Evolutionary conservation across 495 filamentous ascomycete species (phyloP).

Genomic region (Monascus purpureus): DNA sequence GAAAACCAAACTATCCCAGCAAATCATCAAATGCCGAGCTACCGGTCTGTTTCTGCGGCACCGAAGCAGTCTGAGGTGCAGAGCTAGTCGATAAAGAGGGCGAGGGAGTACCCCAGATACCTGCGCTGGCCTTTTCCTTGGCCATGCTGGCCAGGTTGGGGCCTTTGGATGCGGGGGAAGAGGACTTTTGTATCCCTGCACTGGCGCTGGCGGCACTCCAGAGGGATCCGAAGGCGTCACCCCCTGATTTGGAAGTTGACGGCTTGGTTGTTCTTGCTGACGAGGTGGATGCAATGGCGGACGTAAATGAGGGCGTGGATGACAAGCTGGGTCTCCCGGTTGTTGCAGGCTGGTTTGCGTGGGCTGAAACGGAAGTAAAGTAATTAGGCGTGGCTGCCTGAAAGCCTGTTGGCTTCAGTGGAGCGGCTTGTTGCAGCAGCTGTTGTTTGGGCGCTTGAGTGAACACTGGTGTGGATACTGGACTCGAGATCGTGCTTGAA

Average conservation of each 20-base stretch:
- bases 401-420: conserved; percentile 46
- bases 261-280: conserved; percentile 25
- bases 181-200: conserved; percentile 64
- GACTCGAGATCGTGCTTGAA: conserved; percentile 31
- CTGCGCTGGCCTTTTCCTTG: conserved; percentile 87
- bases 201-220: conserved; percentile 68
- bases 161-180: conserved; percentile 48
- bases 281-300: conserved; percentile 19
- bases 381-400: conserved; percentile 81
- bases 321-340: conserved; percentile 17
- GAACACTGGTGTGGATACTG: conserved; percentile 28
- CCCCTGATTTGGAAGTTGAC: conserved; percentile 42
- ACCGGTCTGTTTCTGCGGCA: conserved; percentile 19
- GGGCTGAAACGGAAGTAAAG: conserved; percentile 63
- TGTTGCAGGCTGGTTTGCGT: conserved; percentile 11
- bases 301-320: conserved; percentile 23
- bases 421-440: conserved; percentile 21
- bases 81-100: conserved; percentile 21
- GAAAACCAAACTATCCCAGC: conserved; percentile 33
- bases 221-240: conserved; percentile 78
- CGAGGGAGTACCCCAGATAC: conserved; percentile 73
- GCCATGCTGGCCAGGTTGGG: conserved; percentile 79
- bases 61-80: conserved; percentile 4
- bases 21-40: conserved; percentile 48
- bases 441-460: conserved; percentile 25